Evolutionary conservation across 257 asterid genomes (phyloP).

Genomic region (Cynanchum wilfordii): DNA sequence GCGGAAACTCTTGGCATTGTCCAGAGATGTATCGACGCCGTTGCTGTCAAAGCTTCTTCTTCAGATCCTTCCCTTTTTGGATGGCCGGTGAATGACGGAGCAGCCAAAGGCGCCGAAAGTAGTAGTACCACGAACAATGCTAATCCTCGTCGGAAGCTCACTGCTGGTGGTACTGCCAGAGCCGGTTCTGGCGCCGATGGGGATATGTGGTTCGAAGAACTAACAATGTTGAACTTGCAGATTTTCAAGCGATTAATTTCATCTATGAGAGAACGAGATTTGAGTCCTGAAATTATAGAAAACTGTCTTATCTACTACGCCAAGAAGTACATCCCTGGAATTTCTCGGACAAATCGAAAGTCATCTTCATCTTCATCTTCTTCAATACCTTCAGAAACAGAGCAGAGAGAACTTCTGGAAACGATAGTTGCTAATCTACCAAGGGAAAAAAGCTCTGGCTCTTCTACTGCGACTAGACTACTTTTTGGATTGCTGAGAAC

Average conservation of each 20-base stretch:
- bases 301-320: conserved; percentile 77
- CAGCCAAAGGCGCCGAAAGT: conserved; percentile 4
- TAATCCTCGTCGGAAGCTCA: conserved; percentile 27
- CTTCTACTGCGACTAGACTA: conserved; percentile 44
- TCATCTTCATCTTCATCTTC: conserved; percentile 39
- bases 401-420: conserved; percentile 85
- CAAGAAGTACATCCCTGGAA: conserved; percentile 71
- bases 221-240: conserved; percentile 47
- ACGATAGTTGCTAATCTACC: conserved; percentile 64
- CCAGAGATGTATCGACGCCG: conserved; percentile 65
- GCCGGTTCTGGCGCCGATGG: conserved; percentile 23
- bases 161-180: conserved; percentile 5
- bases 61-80: conserved; percentile 84
- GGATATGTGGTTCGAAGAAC: conserved; percentile 77
- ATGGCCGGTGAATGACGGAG: conserved; percentile 80
- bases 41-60: conserved; percentile 55
- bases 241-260: conserved; percentile 58
- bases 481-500: conserved; percentile 77
- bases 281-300: conserved; percentile 71
- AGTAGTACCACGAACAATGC: neutral
- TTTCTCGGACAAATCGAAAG: conserved; percentile 61
- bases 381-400: conserved; percentile 53
- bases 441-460: conserved; percentile 32
- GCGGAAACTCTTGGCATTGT: conserved; percentile 68
- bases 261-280: conserved; percentile 55